Conservation (phyloP, 2,329 filamentous ascomycete genomes). For the Rachicladosporium sp. region DNA sequence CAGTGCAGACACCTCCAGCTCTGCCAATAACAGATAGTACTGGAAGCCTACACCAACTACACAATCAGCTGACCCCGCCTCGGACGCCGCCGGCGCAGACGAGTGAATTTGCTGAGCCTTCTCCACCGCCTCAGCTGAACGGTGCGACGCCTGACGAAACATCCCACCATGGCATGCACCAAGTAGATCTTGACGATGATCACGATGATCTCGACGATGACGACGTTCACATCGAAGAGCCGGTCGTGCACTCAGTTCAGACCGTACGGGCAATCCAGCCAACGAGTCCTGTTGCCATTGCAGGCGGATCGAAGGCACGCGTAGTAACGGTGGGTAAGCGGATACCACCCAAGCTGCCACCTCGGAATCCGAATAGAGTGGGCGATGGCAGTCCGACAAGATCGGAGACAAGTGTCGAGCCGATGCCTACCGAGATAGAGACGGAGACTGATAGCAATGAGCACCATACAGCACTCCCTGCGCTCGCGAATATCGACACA, state of each 20-base stretch:
- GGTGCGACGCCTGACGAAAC: too few species aligned
- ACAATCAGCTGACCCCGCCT: too few species aligned
- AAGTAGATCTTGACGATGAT: constrained; percentile 19
- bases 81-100: too few species aligned
- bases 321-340: constrained; percentile 79
- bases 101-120: too few species aligned
- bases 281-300: constrained; percentile 25
- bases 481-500: not conserved
- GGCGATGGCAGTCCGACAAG: constrained; percentile 18
- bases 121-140: too few species aligned
- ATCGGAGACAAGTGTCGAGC: constrained; percentile 20
- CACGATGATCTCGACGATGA: constrained; percentile 26
- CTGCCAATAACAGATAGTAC: constrained; percentile 14
- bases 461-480: not conserved
- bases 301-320: constrained; percentile 49
- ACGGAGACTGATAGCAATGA: not conserved
- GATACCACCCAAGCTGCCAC: constrained; percentile 62
- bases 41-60: too few species aligned
- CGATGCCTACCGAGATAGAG: constrained; percentile 9
- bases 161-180: too few species aligned
- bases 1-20: constrained; percentile 9
- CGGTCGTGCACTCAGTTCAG: constrained; percentile 50
- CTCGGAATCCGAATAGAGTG: constrained; percentile 53
- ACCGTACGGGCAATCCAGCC: constrained; percentile 44
- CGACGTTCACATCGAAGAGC: constrained; percentile 36